These are phyloP conservation scores for Carex pumila DNA, from an alignment of 176 grass and related monocot genomes.

Conservation along the genomic window DNA sequence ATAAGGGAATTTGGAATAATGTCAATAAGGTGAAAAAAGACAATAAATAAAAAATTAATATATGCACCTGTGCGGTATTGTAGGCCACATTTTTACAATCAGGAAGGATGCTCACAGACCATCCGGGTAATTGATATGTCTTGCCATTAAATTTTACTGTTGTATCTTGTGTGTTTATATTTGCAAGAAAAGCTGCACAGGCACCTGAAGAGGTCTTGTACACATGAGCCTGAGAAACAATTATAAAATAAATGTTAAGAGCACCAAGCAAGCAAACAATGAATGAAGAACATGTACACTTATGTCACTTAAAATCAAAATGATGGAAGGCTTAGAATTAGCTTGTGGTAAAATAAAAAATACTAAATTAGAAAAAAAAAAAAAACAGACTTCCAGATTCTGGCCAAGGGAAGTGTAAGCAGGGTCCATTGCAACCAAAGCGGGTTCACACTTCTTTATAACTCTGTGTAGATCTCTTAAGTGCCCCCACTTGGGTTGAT, in stretches of 20 bases:
- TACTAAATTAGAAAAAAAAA: background rate
- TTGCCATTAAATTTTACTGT: constrained; percentile 82
- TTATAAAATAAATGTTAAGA: background rate
- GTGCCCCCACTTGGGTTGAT: constrained; percentile 94
- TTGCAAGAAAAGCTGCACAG: constrained; percentile 92
- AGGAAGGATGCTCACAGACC: constrained; percentile 98
- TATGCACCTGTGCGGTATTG: constrained; percentile 80
- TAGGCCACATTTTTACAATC: constrained; percentile 93
- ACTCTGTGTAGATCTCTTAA: constrained; percentile 89
- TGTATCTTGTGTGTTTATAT: constrained; percentile 61
- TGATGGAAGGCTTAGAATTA: background rate
- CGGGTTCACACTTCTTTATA: constrained; percentile 85
- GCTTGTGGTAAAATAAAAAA: background rate
- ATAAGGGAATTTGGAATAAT: background rate
- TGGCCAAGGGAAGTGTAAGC: constrained; percentile 72
- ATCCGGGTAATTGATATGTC: constrained; percentile 63
- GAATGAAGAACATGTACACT: background rate
- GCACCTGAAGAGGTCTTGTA: constrained; percentile 55
- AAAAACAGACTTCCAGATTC: constrained; percentile 61
- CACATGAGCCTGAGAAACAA: constrained; percentile 47
- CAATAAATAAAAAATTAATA: background rate
- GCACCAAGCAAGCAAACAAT: background rate
- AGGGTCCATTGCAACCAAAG: constrained; percentile 82
- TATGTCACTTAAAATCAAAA: background rate
- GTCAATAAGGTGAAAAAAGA: background rate